Evolutionary conservation across 306 rosid genomes (phyloP).

Genomic region (Malus fusca): DNA sequence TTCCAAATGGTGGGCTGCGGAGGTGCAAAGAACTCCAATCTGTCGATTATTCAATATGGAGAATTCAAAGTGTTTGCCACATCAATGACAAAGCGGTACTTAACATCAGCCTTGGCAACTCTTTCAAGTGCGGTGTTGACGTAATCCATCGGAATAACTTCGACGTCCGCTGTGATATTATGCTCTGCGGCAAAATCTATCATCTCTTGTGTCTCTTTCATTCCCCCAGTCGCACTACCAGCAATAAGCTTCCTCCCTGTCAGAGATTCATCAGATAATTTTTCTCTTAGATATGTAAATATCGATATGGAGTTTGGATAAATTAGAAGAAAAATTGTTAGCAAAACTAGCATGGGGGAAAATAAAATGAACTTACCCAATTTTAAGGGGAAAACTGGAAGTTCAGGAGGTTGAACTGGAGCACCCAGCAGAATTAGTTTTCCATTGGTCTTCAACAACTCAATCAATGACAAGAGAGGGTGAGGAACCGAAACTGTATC

Average conservation of each 20-base stretch:
- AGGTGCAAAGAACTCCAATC: background rate
- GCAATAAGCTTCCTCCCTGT: conserved; percentile 14
- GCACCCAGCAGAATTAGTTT: conserved; percentile 30
- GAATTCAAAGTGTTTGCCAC: conserved; percentile 18
- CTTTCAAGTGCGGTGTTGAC: conserved; percentile 47
- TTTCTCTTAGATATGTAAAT: too few species aligned
- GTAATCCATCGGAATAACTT: conserved; percentile 37
- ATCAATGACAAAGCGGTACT: conserved; percentile 46
- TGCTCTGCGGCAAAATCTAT: conserved; percentile 48
- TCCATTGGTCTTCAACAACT: conserved; percentile 20
- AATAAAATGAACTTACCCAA: conserved; percentile 14
- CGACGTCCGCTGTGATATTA: conserved; percentile 34
- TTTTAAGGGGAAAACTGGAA: conserved; percentile 21
- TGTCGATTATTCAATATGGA: background rate
- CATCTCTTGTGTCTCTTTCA: conserved; percentile 36
- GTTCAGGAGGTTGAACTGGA: conserved; percentile 7
- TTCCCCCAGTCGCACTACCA: conserved; percentile 29
- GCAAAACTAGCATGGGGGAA: background rate
- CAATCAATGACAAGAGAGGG: conserved; percentile 9
- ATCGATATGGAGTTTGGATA: background rate
- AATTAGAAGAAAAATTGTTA: background rate
- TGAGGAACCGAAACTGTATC: conserved; percentile 29
- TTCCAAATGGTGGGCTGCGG: background rate
- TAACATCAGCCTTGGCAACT: conserved; percentile 35
- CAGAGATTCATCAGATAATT: background rate